Evolutionary conservation across 805 yeast genomes (phyloP).

Genomic region (Scheffersomyces coipomensis): DNA sequence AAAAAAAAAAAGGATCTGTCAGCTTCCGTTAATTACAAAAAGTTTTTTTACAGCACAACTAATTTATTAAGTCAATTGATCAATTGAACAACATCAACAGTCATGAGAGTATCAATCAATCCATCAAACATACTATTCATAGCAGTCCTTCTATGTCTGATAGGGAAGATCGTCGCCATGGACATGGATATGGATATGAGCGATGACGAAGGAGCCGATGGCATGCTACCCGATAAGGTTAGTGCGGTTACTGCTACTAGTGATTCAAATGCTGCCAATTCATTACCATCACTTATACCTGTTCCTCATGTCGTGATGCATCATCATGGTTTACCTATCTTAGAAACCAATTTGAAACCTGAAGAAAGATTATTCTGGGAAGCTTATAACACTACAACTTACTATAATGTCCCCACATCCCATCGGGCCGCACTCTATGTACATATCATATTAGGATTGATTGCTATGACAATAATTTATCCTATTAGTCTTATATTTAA

Average conservation of each 20-base stretch:
- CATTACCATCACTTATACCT: slow-evolving; percentile 14
- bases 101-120: background rate
- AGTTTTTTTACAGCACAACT: too few relatives aligned
- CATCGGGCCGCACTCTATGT: slow-evolving; percentile 50
- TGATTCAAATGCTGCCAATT: slow-evolving; percentile 5
- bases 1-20: too few relatives aligned
- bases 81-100: background rate
- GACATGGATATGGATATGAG: slow-evolving; percentile 16
- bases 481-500: slow-evolving; percentile 70
- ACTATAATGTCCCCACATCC: slow-evolving; percentile 53
- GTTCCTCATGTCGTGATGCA: slow-evolving; percentile 38
- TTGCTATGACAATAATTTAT: slow-evolving; percentile 53
- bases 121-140: background rate
- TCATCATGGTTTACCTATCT: slow-evolving; percentile 73
- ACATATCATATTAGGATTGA: slow-evolving; percentile 49
- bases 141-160: background rate
- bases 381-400: slow-evolving; percentile 73
- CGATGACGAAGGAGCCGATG: slow-evolving; percentile 12
- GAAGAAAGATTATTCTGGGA: slow-evolving; percentile 80
- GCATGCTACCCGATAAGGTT: too few relatives aligned
- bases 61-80: too few relatives aligned
- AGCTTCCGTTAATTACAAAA: too few relatives aligned
- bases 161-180: slow-evolving; percentile 22
- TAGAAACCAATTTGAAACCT: slow-evolving; percentile 63
- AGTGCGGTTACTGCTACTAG: background rate